These are phyloP conservation scores for Spinacia oleracea DNA, from an alignment of 179 eudicot species.

Conservation along the genomic window DNA sequence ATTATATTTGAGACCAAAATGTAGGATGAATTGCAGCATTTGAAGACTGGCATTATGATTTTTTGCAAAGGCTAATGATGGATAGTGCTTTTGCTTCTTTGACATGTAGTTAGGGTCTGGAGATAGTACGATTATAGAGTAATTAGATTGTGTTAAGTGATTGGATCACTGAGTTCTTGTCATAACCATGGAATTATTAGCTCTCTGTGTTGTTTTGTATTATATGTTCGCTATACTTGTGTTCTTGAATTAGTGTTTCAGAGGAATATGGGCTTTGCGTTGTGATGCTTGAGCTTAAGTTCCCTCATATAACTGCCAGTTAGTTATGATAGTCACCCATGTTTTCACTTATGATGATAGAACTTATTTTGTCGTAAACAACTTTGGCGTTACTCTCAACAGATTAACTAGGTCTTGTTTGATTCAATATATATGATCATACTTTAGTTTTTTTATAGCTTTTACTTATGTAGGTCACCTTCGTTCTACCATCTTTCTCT, in stretches of 20 bases:
- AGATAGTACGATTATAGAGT: background rate
- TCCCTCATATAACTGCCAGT: background rate
- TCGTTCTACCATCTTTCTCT: conserved; percentile 17
- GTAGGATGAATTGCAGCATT: background rate
- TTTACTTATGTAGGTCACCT: conserved; percentile 25
- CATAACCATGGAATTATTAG: background rate
- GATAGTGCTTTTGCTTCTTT: background rate
- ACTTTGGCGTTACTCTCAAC: background rate
- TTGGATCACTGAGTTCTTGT: background rate
- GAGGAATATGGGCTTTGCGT: background rate
- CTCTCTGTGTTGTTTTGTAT: background rate
- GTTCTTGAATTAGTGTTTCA: background rate
- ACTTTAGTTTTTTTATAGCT: conserved; percentile 16
- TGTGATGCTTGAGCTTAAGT: background rate
- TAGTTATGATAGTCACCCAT: background rate
- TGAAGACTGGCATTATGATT: background rate
- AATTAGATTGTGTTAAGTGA: background rate
- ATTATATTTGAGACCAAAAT: background rate
- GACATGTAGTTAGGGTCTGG: background rate
- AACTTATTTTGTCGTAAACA: background rate
- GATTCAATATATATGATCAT: conserved; percentile 6
- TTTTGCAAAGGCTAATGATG: background rate
- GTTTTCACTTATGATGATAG: background rate
- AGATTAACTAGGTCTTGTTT: background rate
- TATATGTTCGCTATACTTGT: background rate